Conservation (phyloP, 805 yeast species). For the Sugiyamaella smithiae region DNA sequence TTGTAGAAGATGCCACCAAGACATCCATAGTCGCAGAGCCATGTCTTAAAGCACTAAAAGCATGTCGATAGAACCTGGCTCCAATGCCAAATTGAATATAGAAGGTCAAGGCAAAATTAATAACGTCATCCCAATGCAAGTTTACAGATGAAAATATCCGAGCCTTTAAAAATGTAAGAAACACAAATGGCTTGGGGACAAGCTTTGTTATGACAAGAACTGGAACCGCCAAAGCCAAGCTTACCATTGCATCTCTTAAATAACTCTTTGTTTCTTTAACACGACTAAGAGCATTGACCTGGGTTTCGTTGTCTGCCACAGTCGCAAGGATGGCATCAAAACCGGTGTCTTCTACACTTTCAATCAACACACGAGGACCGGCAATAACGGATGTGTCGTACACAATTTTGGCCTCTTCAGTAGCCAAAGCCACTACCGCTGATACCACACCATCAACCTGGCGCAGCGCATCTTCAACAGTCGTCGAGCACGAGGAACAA, state of each 20-base stretch:
- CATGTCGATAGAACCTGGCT: slow-evolving; percentile 58
- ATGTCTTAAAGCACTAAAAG: slow-evolving; percentile 63
- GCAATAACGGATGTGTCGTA: slow-evolving; percentile 46
- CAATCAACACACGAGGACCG: slow-evolving; percentile 66
- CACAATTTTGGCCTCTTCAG: slow-evolving; percentile 52
- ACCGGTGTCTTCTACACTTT: slow-evolving; percentile 49
- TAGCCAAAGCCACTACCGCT: slow-evolving; percentile 50
- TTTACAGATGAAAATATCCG: slow-evolving; percentile 50
- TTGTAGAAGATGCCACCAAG: slow-evolving; percentile 76
- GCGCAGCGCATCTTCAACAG: slow-evolving; percentile 49
- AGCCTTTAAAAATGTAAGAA: slow-evolving; percentile 36
- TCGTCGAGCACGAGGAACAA: slow-evolving; percentile 51
- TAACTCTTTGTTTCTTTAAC: slow-evolving; percentile 71
- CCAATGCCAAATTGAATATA: slow-evolving; percentile 72
- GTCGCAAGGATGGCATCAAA: slow-evolving; percentile 50
- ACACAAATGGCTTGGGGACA: slow-evolving; percentile 31
- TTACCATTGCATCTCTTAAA: slow-evolving; percentile 52
- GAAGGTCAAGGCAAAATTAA: slow-evolving; percentile 56
- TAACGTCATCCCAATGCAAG: slow-evolving; percentile 56
- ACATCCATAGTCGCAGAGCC: slow-evolving; percentile 90
- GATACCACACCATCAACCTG: slow-evolving; percentile 46
- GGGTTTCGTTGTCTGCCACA: slow-evolving; percentile 58
- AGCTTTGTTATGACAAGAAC: slow-evolving; percentile 46
- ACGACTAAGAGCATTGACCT: slow-evolving; percentile 64
- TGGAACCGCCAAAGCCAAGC: slow-evolving; percentile 61